Percentiles rank a stretch among this genome's conserved stretches.
phyloP scores from a whole-genome alignment of 257 asterid genomes.

The Prunella vulgaris region DNA sequence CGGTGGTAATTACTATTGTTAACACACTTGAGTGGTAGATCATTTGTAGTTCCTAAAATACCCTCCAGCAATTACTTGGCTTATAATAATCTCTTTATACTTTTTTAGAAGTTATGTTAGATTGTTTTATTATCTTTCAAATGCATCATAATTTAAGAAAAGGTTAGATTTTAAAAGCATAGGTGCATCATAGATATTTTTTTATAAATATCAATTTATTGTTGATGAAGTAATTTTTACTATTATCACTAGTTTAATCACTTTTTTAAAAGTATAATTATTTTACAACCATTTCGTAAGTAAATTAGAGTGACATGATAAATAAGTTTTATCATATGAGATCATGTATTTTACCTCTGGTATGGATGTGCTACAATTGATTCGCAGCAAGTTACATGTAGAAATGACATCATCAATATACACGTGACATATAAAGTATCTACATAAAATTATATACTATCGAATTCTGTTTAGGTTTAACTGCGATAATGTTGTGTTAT shows the following conservation, averaged over 20 bases:
- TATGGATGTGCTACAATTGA: neutral
- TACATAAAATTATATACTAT: neutral
- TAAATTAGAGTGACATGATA: neutral
- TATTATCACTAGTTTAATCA: neutral
- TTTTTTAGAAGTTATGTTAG: no score
- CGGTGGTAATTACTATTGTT: neutral
- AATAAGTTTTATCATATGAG: no score
- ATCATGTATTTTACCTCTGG: neutral
- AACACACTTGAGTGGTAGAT: neutral
- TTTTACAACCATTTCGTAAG: neutral
- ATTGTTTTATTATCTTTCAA: neutral
- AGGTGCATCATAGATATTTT: neutral
- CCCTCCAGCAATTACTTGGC: neutral
- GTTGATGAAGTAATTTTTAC: no score
- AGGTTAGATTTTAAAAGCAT: neutral
- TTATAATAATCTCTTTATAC: no score
- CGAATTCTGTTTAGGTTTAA: neutral
- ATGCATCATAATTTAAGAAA: neutral
- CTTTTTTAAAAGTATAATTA: neutral
- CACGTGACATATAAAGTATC: neutral
- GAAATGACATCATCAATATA: neutral
- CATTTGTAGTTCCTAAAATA: neutral
- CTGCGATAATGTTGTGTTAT: neutral
- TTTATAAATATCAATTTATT: no score
- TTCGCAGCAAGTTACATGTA: neutral